Evolutionary conservation across 768 basidiomycete genomes (phyloP), one percentile per base, ranked within the genome.

Genomic region (Boletellus ananiceps): DNA sequence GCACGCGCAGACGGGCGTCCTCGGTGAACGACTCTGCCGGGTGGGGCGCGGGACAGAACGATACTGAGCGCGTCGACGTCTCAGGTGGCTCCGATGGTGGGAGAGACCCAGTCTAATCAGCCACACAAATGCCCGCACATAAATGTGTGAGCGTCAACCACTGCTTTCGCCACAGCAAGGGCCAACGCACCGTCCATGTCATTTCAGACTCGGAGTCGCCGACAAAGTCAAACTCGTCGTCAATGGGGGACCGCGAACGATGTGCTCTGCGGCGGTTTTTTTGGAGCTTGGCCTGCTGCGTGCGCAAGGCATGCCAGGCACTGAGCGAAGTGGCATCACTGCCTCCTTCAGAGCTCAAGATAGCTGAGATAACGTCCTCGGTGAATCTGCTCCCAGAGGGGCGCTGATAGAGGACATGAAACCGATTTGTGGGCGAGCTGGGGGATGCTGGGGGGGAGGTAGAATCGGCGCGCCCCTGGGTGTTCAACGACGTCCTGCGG

Each of bases 11-110:
- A 35, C 64, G 58, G 23, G 66, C 57, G n/a, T 67, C 56, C 33
- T 67, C 65, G 7, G 56, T 59, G 16, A 67, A 67, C 33, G 65
- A 68, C 31, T 67, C 65, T 4, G 64, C 52, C 9, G 54, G 39
- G 19, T 55, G 62, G 9, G 51, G 14, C 0, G 51, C 37, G 7
- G 64, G 67, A 29, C 48, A 52, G 29, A 67, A 67, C 12, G 67
- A 62, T 34, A 64, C 46, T 4, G 52, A 38, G 12, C 36, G 44
- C 29, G 19, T 32, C 21, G 45, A 35, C 4, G 16, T 8, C 1
- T 23, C 38, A 11, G 45, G 18, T 11, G 11, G n/a, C 15, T 25
- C 29, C 0, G 25, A 49, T 15, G 36, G 16, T 3, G 54, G 36
- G 19, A 36, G 8, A 0, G 51, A 47, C 16, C 47, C 41, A 7